These are phyloP conservation scores for Mycotypha africana DNA, from an alignment of 371 early-diverging fungal genomes.

Conservation along the genomic window DNA sequence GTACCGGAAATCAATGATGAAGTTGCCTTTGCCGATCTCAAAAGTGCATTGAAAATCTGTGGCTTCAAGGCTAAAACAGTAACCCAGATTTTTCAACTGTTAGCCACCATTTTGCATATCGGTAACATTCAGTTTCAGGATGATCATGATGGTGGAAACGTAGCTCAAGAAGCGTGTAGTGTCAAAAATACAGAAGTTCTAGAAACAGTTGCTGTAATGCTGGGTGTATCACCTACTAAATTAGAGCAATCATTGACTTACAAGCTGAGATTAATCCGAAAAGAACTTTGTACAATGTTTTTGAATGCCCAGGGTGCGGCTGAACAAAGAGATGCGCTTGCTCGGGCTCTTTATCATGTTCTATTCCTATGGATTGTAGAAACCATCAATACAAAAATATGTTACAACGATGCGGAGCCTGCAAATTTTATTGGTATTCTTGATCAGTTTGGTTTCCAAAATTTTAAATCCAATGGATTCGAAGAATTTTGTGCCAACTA, in stretches of 20 bases:
- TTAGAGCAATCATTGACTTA: slow-evolving; percentile 63
- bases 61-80: slow-evolving; percentile 71
- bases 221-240: slow-evolving; percentile 61
- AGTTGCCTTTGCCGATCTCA: slow-evolving; percentile 49
- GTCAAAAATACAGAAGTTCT: slow-evolving; percentile 56
- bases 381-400: slow-evolving; percentile 68
- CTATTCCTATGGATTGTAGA: slow-evolving; percentile 77
- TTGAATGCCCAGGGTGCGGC: slow-evolving; percentile 60
- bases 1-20: slow-evolving; percentile 27
- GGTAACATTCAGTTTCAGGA: slow-evolving; percentile 67
- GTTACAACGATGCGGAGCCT: slow-evolving; percentile 50
- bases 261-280: slow-evolving; percentile 46
- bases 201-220: slow-evolving; percentile 65
- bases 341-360: slow-evolving; percentile 69
- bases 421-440: slow-evolving; percentile 69
- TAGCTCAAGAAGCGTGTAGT: slow-evolving; percentile 38
- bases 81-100: slow-evolving; percentile 58
- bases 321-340: slow-evolving; percentile 61
- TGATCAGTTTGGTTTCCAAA: slow-evolving; percentile 72
- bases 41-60: slow-evolving; percentile 62
- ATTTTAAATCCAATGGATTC: slow-evolving; percentile 56
- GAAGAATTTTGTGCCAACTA: slow-evolving; percentile 84
- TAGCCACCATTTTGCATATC: slow-evolving; percentile 69
- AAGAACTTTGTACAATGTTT: slow-evolving; percentile 77
- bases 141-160: slow-evolving; percentile 41